Evolutionary conservation across 257 asterid species (phyloP).

Genomic region (Ophiorrhiza pumila): DNA sequence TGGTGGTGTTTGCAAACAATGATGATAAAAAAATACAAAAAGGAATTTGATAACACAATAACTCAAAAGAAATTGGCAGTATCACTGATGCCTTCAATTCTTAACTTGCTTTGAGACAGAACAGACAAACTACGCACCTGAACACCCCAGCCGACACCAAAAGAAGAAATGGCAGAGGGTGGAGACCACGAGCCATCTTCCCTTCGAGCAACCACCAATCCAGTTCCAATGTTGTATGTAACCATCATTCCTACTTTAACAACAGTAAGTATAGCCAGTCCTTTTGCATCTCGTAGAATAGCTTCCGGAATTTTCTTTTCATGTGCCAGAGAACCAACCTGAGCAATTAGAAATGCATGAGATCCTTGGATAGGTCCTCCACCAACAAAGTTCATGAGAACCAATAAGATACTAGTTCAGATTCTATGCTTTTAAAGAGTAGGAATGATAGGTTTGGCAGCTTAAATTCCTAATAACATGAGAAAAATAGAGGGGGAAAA

Average conservation of each 20-base stretch:
- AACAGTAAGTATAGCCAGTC: slow-evolving; percentile 88
- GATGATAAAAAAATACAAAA: no score
- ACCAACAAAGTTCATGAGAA: not conserved
- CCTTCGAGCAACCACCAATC: slow-evolving; percentile 80
- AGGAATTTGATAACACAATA: not conserved
- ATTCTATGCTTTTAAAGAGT: not conserved
- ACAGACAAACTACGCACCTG: slow-evolving; percentile 56
- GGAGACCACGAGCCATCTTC: slow-evolving; percentile 99
- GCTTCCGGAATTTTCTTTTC: slow-evolving; percentile 91
- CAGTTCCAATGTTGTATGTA: slow-evolving; percentile 92
- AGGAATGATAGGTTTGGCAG: not conserved
- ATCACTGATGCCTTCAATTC: not conserved
- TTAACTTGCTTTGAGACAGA: not conserved
- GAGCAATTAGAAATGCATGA: slow-evolving; percentile 15
- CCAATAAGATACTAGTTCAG: not conserved
- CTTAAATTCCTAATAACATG: not conserved
- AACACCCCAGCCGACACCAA: slow-evolving; percentile 98
- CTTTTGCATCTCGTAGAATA: slow-evolving; percentile 82
- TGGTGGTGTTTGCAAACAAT: not conserved
- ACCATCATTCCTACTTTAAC: slow-evolving; percentile 91
- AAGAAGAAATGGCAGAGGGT: slow-evolving; percentile 91
- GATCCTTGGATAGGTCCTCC: not conserved
- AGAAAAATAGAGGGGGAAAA: not conserved
- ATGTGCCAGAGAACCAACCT: slow-evolving; percentile 70
- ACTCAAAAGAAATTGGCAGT: no score